These are phyloP conservation scores for Pichia sp. DNA, from an alignment of 1,139 yeast species.

Conservation along the genomic window DNA sequence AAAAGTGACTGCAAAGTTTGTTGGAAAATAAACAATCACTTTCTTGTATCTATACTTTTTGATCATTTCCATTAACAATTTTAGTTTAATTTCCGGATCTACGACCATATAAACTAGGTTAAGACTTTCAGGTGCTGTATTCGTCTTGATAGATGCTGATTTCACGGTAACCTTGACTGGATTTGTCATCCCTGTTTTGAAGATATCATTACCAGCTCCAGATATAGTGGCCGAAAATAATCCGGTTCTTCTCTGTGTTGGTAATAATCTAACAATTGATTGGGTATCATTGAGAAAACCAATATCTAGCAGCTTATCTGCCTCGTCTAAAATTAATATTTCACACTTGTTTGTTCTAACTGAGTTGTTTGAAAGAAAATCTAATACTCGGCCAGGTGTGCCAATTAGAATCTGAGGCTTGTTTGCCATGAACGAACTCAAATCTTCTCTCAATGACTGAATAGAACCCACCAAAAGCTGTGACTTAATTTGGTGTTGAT, in stretches of 20 bases:
- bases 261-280: constrained; percentile 59
- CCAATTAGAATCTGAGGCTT: constrained; percentile 77
- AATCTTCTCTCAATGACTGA: constrained; percentile 67
- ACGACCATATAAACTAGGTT: constrained; percentile 59
- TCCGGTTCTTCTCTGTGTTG: constrained; percentile 92
- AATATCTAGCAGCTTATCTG: constrained; percentile 78
- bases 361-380: constrained; percentile 52
- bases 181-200: constrained; percentile 79
- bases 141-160: constrained; percentile 37
- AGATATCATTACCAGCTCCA: constrained; percentile 66
- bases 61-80: constrained; percentile 52
- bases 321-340: constrained; percentile 82
- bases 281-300: constrained; percentile 72
- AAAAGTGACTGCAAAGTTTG: constrained; percentile 76
- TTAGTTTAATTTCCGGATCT: constrained; percentile 57
- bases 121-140: constrained; percentile 58
- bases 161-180: constrained; percentile 83
- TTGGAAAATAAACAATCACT: constrained; percentile 86
- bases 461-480: constrained; percentile 82
- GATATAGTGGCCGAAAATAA: constrained; percentile 87
- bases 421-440: constrained; percentile 48
- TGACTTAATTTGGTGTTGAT: constrained; percentile 41
- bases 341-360: constrained; percentile 62
- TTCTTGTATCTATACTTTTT: constrained; percentile 58
- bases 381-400: constrained; percentile 88